phyloP scores from a whole-genome alignment of 768 basidiomycete species.

The Phlegmacium glaucopus region DNA sequence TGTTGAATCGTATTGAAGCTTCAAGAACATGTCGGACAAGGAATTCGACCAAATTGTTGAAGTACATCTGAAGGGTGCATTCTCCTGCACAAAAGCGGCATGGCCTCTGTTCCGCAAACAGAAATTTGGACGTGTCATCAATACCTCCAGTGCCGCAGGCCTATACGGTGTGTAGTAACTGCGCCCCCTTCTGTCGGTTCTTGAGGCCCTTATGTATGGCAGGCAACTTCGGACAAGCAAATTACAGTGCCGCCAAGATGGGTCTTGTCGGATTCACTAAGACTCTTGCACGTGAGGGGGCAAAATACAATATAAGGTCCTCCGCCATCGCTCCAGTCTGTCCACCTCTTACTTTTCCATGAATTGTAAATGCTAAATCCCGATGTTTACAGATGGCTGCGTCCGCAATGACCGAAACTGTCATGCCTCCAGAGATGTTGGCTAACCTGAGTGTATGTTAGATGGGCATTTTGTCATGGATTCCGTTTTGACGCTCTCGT shows the following conservation, averaged over 20 bases:
- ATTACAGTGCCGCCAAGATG: slow-evolving; percentile 99
- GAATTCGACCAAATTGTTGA: slow-evolving; percentile 89
- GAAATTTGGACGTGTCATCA: slow-evolving; percentile 92
- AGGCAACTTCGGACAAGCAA: slow-evolving; percentile 97
- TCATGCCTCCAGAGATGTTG: slow-evolving; percentile 94
- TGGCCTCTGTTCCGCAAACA: slow-evolving; percentile 96
- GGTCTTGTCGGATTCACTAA: slow-evolving; percentile 90
- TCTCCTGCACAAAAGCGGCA: slow-evolving; percentile 87
- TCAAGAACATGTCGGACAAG: slow-evolving; percentile 96
- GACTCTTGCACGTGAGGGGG: slow-evolving; percentile 89
- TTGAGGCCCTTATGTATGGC: not conserved
- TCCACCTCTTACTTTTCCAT: slow-evolving; percentile 1
- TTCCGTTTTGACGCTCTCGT: slow-evolving; percentile 5
- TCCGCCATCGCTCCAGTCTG: slow-evolving; percentile 88
- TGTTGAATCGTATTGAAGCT: slow-evolving; percentile 49
- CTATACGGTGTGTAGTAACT: slow-evolving; percentile 63
- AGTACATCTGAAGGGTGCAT: slow-evolving; percentile 94
- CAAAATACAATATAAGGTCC: slow-evolving; percentile 84
- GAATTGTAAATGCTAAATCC: not conserved
- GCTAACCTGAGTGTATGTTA: slow-evolving; percentile 69
- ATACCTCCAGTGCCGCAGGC: slow-evolving; percentile 93
- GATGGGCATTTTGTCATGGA: not conserved
- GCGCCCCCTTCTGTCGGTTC: not conserved
- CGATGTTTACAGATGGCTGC: slow-evolving; percentile 71
- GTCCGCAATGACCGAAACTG: slow-evolving; percentile 91